Evolutionary conservation across 2,329 filamentous ascomycete genomes (phyloP).

Genomic region (Curvularia hawaiiensis): DNA sequence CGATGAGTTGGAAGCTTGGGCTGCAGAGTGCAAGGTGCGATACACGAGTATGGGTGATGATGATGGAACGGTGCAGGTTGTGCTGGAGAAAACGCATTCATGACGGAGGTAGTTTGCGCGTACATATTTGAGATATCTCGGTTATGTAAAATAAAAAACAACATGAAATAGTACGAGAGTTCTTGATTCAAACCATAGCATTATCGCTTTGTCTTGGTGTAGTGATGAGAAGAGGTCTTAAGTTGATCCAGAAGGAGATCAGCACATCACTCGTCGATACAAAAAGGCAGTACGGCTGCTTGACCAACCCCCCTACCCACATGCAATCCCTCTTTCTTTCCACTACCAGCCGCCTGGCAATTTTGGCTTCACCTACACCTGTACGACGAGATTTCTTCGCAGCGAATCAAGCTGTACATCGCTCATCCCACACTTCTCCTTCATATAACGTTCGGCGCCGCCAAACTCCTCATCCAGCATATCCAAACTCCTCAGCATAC

Average conservation of each 20-base stretch:
- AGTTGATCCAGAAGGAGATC: neutral
- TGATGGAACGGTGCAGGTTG: neutral
- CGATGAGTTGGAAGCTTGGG: neutral
- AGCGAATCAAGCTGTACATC: slow-evolving; percentile 61
- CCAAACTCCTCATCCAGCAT: slow-evolving; percentile 66
- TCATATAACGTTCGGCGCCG: slow-evolving; percentile 67
- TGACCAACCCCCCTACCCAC: too few relatives aligned
- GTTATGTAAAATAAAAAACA: too few relatives aligned
- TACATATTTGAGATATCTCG: too few relatives aligned
- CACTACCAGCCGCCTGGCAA: neutral
- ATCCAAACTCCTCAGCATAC: slow-evolving; percentile 57
- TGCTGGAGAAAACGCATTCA: neutral
- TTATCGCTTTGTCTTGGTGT: too few relatives aligned
- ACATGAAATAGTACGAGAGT: too few relatives aligned
- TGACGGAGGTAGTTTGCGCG: too few relatives aligned
- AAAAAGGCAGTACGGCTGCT: neutral
- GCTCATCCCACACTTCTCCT: slow-evolving; percentile 62
- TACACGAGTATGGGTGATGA: neutral
- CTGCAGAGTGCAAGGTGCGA: neutral
- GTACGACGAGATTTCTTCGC: slow-evolving; percentile 31
- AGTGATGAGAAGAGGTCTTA: too few relatives aligned
- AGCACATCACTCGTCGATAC: neutral
- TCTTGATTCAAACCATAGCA: too few relatives aligned
- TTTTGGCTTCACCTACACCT: neutral
- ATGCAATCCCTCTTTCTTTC: neutral